Evolutionary conservation across 129 eudicot species (phyloP).

Genomic region (Escallonia rubra): DNA sequence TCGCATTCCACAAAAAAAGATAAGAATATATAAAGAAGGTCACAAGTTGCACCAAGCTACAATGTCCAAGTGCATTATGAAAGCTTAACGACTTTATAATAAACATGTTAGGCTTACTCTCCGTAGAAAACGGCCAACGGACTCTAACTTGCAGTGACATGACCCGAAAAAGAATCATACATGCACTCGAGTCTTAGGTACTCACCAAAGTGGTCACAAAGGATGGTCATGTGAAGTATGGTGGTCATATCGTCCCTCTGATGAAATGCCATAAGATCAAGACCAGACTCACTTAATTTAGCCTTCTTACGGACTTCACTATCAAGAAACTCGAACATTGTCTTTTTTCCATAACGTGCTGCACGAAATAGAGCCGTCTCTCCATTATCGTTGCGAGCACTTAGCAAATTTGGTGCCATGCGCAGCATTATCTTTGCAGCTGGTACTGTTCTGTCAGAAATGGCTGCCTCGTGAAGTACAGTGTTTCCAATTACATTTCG

Average conservation of each 20-base stretch:
- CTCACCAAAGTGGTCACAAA: slow-evolving; percentile 24
- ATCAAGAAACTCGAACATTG: slow-evolving; percentile 14
- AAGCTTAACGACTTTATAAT: no score
- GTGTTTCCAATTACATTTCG: slow-evolving; percentile 23
- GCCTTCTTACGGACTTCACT: slow-evolving; percentile 1
- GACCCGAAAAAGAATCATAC: no score
- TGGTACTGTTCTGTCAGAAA: slow-evolving; percentile 11
- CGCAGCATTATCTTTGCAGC: slow-evolving; percentile 16
- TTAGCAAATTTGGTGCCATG: slow-evolving; percentile 18
- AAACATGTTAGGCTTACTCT: no score
- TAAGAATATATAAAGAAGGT: no score
- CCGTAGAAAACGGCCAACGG: no score
- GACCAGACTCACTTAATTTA: background rate
- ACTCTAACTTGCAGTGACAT: no score
- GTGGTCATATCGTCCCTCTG: slow-evolving; percentile 17
- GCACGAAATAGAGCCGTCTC: slow-evolving; percentile 30
- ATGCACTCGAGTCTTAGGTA: background rate
- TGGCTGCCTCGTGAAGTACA: slow-evolving; percentile 23
- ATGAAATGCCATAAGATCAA: slow-evolving; percentile 10
- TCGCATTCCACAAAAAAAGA: background rate
- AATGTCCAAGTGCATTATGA: no score
- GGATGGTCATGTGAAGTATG: slow-evolving; percentile 23
- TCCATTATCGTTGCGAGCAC: slow-evolving; percentile 14
- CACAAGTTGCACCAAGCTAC: no score
- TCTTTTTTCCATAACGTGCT: slow-evolving; percentile 18